Evolutionary conservation across 129 eudicot genomes (phyloP).

Genomic region (Chrysanthemum seticuspe): DNA sequence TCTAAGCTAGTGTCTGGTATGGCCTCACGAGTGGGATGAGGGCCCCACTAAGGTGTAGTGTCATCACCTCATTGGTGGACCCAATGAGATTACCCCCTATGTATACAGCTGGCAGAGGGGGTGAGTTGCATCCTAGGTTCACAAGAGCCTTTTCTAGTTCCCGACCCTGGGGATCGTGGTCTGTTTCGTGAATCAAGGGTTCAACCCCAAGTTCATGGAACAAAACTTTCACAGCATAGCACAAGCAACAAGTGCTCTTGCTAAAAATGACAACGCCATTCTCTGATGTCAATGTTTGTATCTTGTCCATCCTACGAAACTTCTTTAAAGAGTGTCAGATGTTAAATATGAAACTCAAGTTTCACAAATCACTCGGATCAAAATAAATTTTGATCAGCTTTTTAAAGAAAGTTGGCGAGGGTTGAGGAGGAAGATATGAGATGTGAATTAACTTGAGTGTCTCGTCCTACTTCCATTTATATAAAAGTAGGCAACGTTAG

Average conservation of each 20-base stretch:
- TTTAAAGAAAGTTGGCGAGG: conserved; percentile 22
- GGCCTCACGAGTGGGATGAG: conserved; percentile 68
- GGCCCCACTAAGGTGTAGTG: conserved; percentile 83
- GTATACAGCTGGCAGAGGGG: conserved; percentile 63
- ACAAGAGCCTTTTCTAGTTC: conserved; percentile 68
- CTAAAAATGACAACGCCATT: conserved; percentile 57
- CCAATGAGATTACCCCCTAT: conserved; percentile 65
- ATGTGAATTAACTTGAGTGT: conserved; percentile 42
- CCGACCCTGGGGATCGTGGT: conserved; percentile 63
- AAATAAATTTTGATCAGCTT: conserved; percentile 23
- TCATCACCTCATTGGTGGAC: conserved; percentile 90
- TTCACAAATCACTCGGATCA: conserved; percentile 29
- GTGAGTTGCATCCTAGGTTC: conserved; percentile 53
- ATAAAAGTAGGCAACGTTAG: conserved; percentile 30
- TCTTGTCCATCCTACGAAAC: conserved; percentile 47
- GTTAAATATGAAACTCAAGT: background rate
- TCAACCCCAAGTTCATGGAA: conserved; percentile 56
- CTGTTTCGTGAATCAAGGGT: conserved; percentile 54
- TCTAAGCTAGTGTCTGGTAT: conserved; percentile 36
- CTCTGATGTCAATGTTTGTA: conserved; percentile 7
- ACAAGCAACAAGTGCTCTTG: conserved; percentile 74
- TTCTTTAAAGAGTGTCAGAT: background rate
- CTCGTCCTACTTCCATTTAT: conserved; percentile 48
- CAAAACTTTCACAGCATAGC: conserved; percentile 67
- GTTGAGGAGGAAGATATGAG: conserved; percentile 27